A percentile compares a stretch with the other conserved stretches of the same genome.
phyloP scores from a whole-genome alignment of 768 basidiomycete genomes.

The Jaapia argillacea region DNA sequence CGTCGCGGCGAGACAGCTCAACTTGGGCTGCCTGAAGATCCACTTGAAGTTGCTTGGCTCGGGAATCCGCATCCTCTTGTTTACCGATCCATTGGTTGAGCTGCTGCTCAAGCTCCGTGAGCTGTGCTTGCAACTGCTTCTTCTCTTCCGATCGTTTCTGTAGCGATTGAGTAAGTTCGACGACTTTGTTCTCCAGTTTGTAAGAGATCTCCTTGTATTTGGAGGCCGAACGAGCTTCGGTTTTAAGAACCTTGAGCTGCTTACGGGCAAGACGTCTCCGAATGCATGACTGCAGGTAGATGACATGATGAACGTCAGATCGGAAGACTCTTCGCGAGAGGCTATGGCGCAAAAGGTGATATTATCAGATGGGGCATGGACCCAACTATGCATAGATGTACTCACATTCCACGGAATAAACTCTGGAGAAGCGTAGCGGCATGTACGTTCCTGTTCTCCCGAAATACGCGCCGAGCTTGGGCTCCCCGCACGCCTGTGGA shows the following conservation, averaged over 20 bases:
- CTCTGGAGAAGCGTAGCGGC: conserved; percentile 75
- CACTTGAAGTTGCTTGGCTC: conserved; percentile 60
- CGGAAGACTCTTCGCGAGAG: conserved; percentile 43
- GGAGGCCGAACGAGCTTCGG: conserved; percentile 92
- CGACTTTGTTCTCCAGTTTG: conserved; percentile 96
- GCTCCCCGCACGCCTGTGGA: conserved; percentile 62
- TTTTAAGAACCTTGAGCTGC: conserved; percentile 72
- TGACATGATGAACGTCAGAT: conserved; percentile 57
- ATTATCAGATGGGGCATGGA: conserved; percentile 2
- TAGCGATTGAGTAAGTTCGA: conserved; percentile 91
- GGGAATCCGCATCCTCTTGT: conserved; percentile 78
- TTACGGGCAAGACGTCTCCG: conserved; percentile 82
- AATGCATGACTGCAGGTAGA: conserved; percentile 86
- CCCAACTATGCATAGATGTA: conserved; percentile 7
- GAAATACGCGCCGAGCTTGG: conserved; percentile 53
- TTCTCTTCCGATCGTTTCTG: conserved; percentile 89
- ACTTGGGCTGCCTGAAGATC: conserved; percentile 63
- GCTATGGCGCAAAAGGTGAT: too few relatives aligned
- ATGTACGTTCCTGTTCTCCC: conserved; percentile 39
- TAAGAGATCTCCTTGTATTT: conserved; percentile 99
- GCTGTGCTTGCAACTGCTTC: conserved; percentile 71
- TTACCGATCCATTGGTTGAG: conserved; percentile 77
- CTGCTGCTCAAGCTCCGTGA: conserved; percentile 76
- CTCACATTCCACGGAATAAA: conserved; percentile 83
- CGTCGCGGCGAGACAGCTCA: conserved; percentile 63